Conservation (phyloP, 1,139 yeast species). For the Geotrichum restrictum region DNA sequence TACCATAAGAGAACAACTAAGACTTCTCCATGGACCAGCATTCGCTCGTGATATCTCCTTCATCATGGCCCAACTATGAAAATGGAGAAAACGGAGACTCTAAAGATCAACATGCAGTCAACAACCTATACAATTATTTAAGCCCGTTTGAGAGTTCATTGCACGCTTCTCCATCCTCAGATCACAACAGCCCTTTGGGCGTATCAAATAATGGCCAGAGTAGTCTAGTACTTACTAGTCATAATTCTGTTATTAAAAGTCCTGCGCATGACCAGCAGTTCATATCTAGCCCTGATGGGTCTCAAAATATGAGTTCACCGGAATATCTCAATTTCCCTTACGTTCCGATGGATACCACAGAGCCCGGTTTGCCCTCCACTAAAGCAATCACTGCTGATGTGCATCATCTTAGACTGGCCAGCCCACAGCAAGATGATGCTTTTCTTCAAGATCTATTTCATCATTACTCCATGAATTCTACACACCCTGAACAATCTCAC, state of each 20-base stretch:
- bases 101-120: not conserved
- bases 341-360: not conserved
- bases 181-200: not conserved
- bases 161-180: not conserved
- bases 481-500: not conserved
- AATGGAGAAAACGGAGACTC: slow-evolving; percentile 7
- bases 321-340: not conserved
- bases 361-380: not conserved
- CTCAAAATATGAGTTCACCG: not conserved
- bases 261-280: no score
- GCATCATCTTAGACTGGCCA: not conserved
- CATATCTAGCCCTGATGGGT: not conserved
- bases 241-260: no score
- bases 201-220: not conserved
- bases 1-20: not conserved
- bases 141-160: slow-evolving; percentile 6
- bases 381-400: not conserved
- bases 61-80: slow-evolving; percentile 12
- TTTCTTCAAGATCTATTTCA: slow-evolving; percentile 14
- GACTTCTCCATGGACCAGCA: not conserved
- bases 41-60: not conserved
- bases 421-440: not conserved
- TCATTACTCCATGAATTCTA: slow-evolving; percentile 7
- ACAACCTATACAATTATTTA: slow-evolving; percentile 4
- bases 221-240: not conserved